Base-by-base conservation (phyloP, 305 asterid species). In the Fraxinus velutina region DNA sequence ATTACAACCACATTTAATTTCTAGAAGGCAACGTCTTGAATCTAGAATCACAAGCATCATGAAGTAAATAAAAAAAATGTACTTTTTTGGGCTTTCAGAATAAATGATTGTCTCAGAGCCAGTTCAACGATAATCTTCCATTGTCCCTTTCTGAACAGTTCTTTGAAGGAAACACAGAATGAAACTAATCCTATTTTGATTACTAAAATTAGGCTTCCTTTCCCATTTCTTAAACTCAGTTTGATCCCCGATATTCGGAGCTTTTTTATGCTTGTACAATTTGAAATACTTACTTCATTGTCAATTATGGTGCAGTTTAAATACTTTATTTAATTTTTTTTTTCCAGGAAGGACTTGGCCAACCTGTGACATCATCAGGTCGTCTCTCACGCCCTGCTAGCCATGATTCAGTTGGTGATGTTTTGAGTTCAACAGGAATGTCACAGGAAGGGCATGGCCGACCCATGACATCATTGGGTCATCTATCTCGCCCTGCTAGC, bases 361-460 rank as follows among this genome's bases (percentile, higher is more conserved):
- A 92, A 30, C 86, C 89, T 7, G 82, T 83, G 62, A 79, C 79
- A 76, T 87, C 93, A 30, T 47, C 83, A 1, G 79, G 73, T 52
- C 81, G 72, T 76, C 84, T 89, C 36, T 90, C 98, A 15, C 91
- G 87, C 47, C 79, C 96, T 12, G 82, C 92, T 37, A 90, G 94
- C 86, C 92, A 85, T 77, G 88, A 75, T 78, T 88, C 97, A 6
- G 76, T 90, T 75, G 79, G 86, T 24, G 92, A 88, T 13, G 84
- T 74, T 75, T 47, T 82, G n/a, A 88, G 83, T 57, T 75, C 87
- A 0, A 19, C 78, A 50, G 88, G 78, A 29, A 72, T 78, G 24
- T 81, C 89, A 52, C 91, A 91, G 97, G 97, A 90, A 85, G 96
- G 92, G 78, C 83, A 33, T 80, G 83, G 88, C 74, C 94, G 88